phyloP scores from a whole-genome alignment of 1,284 basidiomycete species.

The Somion occarium region DNA sequence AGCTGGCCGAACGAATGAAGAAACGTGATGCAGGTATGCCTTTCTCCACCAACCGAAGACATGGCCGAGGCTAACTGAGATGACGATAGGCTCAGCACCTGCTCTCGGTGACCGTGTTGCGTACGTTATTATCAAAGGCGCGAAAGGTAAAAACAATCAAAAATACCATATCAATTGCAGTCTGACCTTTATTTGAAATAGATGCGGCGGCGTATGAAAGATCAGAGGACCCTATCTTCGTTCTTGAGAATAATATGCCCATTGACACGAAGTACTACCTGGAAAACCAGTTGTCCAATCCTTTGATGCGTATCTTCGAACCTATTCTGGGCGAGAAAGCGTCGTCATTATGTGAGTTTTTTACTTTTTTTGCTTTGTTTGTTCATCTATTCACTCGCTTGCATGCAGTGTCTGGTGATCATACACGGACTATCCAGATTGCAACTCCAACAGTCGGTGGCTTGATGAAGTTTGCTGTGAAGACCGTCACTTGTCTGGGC shows the following conservation, averaged over 20 bases:
- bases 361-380: not conserved
- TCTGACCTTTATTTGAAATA: slow-evolving; percentile 24
- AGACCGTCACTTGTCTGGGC: slow-evolving; percentile 88
- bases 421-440: slow-evolving; percentile 90
- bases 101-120: slow-evolving; percentile 93
- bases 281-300: slow-evolving; percentile 94
- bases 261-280: slow-evolving; percentile 97
- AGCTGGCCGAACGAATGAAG: slow-evolving; percentile 91
- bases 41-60: too few relatives aligned
- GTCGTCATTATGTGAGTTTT: slow-evolving; percentile 64
- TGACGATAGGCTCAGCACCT: slow-evolving; percentile 61
- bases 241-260: slow-evolving; percentile 93
- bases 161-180: not conserved
- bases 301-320: slow-evolving; percentile 94
- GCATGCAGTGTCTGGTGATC: slow-evolving; percentile 80
- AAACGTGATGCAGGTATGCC: slow-evolving; percentile 79
- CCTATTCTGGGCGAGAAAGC: slow-evolving; percentile 94
- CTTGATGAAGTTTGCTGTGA: slow-evolving; percentile 96
- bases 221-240: slow-evolving; percentile 93
- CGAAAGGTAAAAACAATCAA: slow-evolving; percentile 61
- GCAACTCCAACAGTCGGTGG: slow-evolving; percentile 93
- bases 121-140: slow-evolving; percentile 95
- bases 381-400: slow-evolving; percentile 5
- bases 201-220: slow-evolving; percentile 98
- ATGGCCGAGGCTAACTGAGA: too few relatives aligned